These are phyloP conservation scores for Pleurotus platypus DNA, from an alignment of 768 basidiomycete genomes.

Conservation along the genomic window DNA sequence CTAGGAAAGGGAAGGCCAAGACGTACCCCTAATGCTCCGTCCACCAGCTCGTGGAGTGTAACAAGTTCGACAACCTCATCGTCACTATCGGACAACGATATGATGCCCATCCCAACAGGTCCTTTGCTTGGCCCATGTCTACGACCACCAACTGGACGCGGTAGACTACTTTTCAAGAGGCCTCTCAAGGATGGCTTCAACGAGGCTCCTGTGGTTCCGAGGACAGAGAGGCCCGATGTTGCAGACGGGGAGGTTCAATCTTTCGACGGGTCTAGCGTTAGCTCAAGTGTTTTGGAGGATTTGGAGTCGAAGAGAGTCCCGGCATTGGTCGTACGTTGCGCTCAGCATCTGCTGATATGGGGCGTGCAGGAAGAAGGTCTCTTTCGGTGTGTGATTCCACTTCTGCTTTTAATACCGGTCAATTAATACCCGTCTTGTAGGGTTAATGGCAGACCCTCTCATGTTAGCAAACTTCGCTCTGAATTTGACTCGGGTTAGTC, in stretches of 20 bases:
- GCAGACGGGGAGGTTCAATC: constrained; percentile 13
- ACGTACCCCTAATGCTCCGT: constrained; percentile 60
- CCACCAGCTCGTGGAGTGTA: constrained; percentile 48
- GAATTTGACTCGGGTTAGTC: constrained; percentile 80
- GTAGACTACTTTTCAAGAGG: constrained; percentile 59
- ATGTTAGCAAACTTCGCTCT: constrained; percentile 66
- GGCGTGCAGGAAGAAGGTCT: constrained; percentile 84
- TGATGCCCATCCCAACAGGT: constrained; percentile 32
- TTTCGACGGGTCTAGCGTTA: constrained; percentile 15
- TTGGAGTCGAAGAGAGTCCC: constrained; percentile 58
- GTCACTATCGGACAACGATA: constrained; percentile 48
- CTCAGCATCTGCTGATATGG: constrained; percentile 79
- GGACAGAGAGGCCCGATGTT: constrained; percentile 12
- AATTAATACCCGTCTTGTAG: constrained; percentile 34
- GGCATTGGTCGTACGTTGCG: constrained; percentile 77
- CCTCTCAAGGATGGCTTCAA: constrained; percentile 51
- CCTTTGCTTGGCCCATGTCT: constrained; percentile 54
- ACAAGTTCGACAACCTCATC: constrained; percentile 41
- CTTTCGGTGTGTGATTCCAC: constrained; percentile 57
- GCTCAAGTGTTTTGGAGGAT: constrained; percentile 23
- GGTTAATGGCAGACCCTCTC: constrained; percentile 79
- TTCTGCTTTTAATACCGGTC: not conserved
- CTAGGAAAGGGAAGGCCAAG: constrained; percentile 34
- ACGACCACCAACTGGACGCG: constrained; percentile 47
- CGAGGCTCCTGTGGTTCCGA: constrained; percentile 48